Percentiles rank a stretch among this genome's conserved stretches.
These are phyloP conservation scores for Microbotryum silenes-acaulis DNA, from an alignment of 1,284 basidiomycete genomes.

Conservation along the genomic window DNA sequence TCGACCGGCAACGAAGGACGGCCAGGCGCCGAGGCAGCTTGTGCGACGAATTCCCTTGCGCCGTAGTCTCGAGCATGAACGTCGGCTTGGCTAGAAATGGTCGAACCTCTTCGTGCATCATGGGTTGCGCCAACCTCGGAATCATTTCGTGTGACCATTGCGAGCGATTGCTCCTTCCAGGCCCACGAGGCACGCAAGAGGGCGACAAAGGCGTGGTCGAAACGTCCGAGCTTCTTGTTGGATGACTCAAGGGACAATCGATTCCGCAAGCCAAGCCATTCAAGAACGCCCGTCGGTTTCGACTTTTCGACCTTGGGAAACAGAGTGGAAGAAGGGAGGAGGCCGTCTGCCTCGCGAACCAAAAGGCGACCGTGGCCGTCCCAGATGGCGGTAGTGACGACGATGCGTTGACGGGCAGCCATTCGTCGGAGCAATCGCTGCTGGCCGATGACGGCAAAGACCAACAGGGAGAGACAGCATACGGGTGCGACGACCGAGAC, in stretches of 20 bases:
- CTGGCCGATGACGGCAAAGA: constrained; percentile 42
- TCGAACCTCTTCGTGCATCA: too few species aligned
- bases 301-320: constrained; percentile 2
- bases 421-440: constrained; percentile 35
- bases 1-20: too few species aligned
- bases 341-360: constrained; percentile 42
- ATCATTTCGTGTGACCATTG: too few species aligned
- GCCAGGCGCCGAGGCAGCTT: too few species aligned
- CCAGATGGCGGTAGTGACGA: constrained; percentile 43
- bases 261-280: constrained; percentile 2
- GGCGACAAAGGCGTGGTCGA: constrained; percentile 45
- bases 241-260: constrained; percentile 17
- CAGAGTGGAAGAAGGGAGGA: constrained; percentile 39
- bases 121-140: too few species aligned
- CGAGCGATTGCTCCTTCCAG: constrained; percentile 36
- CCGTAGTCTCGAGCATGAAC: too few species aligned
- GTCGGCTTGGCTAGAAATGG: too few species aligned
- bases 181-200: constrained; percentile 44
- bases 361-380: constrained; percentile 44
- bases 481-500: constrained; percentile 43
- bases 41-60: too few species aligned
- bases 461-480: constrained; percentile 42
- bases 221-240: constrained; percentile 39
- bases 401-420: constrained; percentile 43
- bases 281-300: background rate